Percentiles rank a stretch among this genome's conserved stretches.
These are phyloP conservation scores for Zopfia rhizophila DNA, from an alignment of 2,329 filamentous ascomycete species.

Conservation along the genomic window DNA sequence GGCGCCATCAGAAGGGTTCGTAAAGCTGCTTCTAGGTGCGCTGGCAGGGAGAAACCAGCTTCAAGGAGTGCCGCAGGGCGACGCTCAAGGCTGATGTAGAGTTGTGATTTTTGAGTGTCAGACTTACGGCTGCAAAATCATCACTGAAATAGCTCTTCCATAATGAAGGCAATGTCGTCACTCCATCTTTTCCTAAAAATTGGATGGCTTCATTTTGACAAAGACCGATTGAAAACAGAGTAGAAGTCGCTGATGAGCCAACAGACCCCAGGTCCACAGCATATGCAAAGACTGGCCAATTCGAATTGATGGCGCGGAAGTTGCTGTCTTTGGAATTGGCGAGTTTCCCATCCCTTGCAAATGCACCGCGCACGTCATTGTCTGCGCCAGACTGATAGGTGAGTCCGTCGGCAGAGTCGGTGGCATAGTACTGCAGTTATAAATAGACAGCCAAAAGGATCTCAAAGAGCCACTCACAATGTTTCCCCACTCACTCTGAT, in stretches of 20 bases:
- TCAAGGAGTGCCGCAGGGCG: too few species aligned
- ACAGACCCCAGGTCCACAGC: constrained; percentile 62
- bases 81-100: too few species aligned
- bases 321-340: constrained; percentile 59
- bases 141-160: constrained; percentile 62
- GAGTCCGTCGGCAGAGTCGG: constrained; percentile 52
- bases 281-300: constrained; percentile 66
- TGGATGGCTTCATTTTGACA: constrained; percentile 62
- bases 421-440: constrained; percentile 58
- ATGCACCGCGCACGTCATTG: constrained; percentile 58
- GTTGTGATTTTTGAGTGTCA: too few species aligned
- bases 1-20: too few species aligned
- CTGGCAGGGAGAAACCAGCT: too few species aligned
- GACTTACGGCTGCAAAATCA: constrained; percentile 56
- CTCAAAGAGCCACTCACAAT: constrained; percentile 39
- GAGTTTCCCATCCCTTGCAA: constrained; percentile 57
- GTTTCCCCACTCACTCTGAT: constrained; percentile 64
- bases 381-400: constrained; percentile 61
- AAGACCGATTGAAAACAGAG: constrained; percentile 63
- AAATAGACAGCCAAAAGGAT: too few species aligned
- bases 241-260: constrained; percentile 43
- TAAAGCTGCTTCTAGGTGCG: too few species aligned
- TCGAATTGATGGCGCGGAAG: constrained; percentile 60
- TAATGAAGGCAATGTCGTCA: constrained; percentile 55
- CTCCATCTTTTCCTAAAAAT: constrained; percentile 56